Conservation (phyloP, 345 rosid species). For the Orychophragmus violaceus region DNA sequence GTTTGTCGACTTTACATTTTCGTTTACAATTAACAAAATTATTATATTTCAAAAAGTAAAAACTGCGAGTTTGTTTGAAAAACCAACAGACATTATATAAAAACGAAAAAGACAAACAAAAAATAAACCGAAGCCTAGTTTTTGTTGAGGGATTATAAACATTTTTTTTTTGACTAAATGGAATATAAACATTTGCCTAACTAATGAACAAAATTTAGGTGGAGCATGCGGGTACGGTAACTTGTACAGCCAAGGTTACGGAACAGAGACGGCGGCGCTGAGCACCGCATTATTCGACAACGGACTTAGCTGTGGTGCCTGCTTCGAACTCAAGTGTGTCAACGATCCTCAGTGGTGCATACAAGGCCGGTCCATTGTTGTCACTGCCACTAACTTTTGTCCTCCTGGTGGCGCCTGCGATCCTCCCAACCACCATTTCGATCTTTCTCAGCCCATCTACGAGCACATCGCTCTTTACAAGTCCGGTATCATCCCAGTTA, state of each 20-base stretch:
- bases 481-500: constrained; percentile 70
- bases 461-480: constrained; percentile 60
- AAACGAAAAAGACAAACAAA: neutral
- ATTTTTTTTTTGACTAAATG: too few relatives aligned
- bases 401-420: constrained; percentile 89
- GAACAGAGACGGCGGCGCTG: constrained; percentile 62
- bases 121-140: neutral
- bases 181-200: neutral
- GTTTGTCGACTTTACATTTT: neutral
- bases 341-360: constrained; percentile 77
- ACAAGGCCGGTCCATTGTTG: constrained; percentile 46
- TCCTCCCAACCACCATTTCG: constrained; percentile 72
- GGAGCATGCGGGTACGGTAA: constrained; percentile 86
- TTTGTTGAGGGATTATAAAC: neutral
- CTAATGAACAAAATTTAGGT: constrained; percentile 32
- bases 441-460: constrained; percentile 72
- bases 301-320: constrained; percentile 66
- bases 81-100: neutral
- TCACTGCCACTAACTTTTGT: constrained; percentile 82
- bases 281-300: constrained; percentile 63
- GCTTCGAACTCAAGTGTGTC: constrained; percentile 52
- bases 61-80: neutral
- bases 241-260: constrained; percentile 65
- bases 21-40: neutral
- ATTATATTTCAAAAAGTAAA: neutral